phyloP scores from a whole-genome alignment of 805 yeast species.

The Lachancea thermotolerans region DNA sequence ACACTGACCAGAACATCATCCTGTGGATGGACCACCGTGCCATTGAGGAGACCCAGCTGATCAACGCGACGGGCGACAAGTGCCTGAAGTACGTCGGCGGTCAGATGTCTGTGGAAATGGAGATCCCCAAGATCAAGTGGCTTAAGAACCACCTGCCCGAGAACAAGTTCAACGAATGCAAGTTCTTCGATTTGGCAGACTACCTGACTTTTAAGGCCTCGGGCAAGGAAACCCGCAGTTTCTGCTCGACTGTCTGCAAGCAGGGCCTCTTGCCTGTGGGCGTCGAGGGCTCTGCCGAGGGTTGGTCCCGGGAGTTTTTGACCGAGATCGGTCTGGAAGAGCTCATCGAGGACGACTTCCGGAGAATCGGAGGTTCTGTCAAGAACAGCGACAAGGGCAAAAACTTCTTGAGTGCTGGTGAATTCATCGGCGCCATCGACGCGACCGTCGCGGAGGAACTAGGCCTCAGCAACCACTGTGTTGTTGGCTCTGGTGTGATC shows the following conservation, averaged over 20 bases:
- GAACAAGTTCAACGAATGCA: constrained; percentile 48
- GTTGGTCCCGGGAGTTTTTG: constrained; percentile 86
- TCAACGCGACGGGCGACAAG: constrained; percentile 74
- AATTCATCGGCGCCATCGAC: constrained; percentile 69
- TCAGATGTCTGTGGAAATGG: constrained; percentile 97
- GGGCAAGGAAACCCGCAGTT: constrained; percentile 78
- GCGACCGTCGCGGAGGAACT: constrained; percentile 66
- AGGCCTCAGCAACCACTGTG: constrained; percentile 72
- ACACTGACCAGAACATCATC: constrained; percentile 71
- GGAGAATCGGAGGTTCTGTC: constrained; percentile 77
- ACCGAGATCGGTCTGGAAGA: constrained; percentile 64
- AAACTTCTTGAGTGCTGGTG: constrained; percentile 79
- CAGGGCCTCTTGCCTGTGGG: constrained; percentile 93
- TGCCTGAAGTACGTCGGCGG: constrained; percentile 93
- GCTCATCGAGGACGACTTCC: constrained; percentile 67
- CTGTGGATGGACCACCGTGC: constrained; percentile 99
- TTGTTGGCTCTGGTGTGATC: constrained; percentile 92
- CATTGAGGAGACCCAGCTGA: constrained; percentile 64
- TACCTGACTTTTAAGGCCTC: constrained; percentile 89
- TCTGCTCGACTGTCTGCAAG: constrained; percentile 88
- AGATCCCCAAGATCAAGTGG: constrained; percentile 96
- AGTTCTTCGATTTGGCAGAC: constrained; percentile 91
- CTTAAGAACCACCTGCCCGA: constrained; percentile 75
- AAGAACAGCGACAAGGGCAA: constrained; percentile 50
- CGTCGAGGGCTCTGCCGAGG: constrained; percentile 75